Percentiles rank a stretch among this genome's conserved stretches.
phyloP scores from a whole-genome alignment of 192 early-diverging fungal species.

The Coemansia sp. region DNA sequence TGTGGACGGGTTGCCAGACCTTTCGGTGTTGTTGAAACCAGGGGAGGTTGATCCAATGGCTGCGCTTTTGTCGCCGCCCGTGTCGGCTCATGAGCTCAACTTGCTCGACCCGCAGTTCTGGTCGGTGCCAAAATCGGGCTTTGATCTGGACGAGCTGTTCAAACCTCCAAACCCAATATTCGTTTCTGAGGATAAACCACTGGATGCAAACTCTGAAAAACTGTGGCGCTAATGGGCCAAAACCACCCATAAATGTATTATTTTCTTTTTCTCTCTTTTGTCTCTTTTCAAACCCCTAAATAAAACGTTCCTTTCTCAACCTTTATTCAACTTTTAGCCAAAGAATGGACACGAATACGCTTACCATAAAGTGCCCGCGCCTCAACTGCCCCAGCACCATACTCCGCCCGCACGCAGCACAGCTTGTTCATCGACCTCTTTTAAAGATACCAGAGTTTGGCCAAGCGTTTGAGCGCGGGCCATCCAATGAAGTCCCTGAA shows the following conservation, averaged over 20 bases:
- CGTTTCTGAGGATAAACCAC: neutral
- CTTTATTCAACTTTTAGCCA: too few species aligned
- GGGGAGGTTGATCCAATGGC: constrained; percentile 27
- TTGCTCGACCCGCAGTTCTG: constrained; percentile 21
- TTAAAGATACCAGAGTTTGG: neutral
- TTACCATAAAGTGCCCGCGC: neutral
- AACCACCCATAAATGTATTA: neutral
- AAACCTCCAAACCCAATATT: neutral
- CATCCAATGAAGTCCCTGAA: neutral
- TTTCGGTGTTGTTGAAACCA: constrained; percentile 22
- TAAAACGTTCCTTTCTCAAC: too few species aligned
- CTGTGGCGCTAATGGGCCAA: constrained; percentile 7
- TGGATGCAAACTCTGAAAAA: constrained; percentile 14
- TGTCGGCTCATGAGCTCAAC: constrained; percentile 1
- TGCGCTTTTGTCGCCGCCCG: constrained; percentile 35
- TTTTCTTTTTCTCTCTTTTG: neutral
- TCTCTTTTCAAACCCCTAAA: too few species aligned
- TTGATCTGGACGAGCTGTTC: constrained; percentile 35
- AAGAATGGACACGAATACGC: too few species aligned
- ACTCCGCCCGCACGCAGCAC: neutral
- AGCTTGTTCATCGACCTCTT: neutral
- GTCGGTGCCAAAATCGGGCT: neutral
- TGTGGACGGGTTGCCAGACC: constrained; percentile 23
- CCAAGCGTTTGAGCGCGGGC: neutral
- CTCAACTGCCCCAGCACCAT: neutral